Evolutionary conservation across 2,329 filamentous ascomycete genomes (phyloP).

Genomic region (Alternaria burnsii): DNA sequence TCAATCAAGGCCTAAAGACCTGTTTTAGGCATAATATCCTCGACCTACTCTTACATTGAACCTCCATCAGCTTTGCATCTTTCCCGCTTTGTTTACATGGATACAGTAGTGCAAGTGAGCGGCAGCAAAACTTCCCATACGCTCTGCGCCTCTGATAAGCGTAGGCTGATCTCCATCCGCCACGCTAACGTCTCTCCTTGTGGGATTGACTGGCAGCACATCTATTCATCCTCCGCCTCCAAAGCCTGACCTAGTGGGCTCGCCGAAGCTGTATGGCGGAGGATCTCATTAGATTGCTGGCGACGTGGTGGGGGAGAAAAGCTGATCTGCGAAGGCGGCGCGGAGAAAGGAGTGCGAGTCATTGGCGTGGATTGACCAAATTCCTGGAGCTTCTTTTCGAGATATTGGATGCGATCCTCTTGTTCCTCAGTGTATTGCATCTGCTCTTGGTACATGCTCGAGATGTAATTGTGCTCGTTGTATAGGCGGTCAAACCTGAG

Average conservation of each 20-base stretch:
- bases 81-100: neutral
- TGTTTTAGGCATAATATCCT: too few relatives aligned
- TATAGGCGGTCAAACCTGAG: slow-evolving; percentile 19
- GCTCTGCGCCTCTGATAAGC: neutral
- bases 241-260: slow-evolving; percentile 13
- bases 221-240: slow-evolving; percentile 14
- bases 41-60: too few relatives aligned
- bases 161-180: neutral
- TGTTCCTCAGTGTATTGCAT: slow-evolving; percentile 31
- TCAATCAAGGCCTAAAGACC: neutral
- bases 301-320: slow-evolving; percentile 21
- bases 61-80: too few relatives aligned
- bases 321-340: slow-evolving; percentile 22
- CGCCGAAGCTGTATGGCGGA: neutral
- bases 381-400: slow-evolving; percentile 41
- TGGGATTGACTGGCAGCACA: neutral
- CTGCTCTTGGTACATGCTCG: slow-evolving; percentile 23
- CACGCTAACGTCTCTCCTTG: neutral
- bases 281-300: neutral
- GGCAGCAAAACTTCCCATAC: neutral
- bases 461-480: slow-evolving; percentile 26
- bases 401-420: slow-evolving; percentile 40
- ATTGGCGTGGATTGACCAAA: slow-evolving; percentile 6
- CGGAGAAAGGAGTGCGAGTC: slow-evolving; percentile 18
- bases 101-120: neutral